phyloP scores from a whole-genome alignment of 768 basidiomycete genomes.

The Boletus rubroflammeus region DNA sequence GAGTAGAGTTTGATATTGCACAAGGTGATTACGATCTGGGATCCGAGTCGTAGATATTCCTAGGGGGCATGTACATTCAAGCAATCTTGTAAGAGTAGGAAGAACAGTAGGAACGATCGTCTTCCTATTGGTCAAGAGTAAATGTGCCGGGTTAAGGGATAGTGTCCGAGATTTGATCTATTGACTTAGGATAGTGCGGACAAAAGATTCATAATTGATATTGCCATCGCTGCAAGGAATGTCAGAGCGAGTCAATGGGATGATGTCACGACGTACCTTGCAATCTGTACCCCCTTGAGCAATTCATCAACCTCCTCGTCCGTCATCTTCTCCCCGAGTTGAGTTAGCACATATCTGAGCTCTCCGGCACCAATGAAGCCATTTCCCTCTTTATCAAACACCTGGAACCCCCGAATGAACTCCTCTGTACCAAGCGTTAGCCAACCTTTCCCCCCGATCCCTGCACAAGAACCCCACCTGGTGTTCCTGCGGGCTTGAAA shows the following conservation, averaged over 20 bases:
- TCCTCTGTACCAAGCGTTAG: slow-evolving; percentile 62
- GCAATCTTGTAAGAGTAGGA: not conserved
- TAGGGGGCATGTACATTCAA: not conserved
- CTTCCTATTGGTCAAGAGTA: not conserved
- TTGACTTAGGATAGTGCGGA: slow-evolving; percentile 90
- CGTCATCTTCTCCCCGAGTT: slow-evolving; percentile 96
- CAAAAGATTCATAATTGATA: slow-evolving; percentile 96
- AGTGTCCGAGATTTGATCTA: slow-evolving; percentile 31
- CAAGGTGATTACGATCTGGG: not conserved
- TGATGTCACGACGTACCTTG: slow-evolving; percentile 57
- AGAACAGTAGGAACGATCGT: not conserved
- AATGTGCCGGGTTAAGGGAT: not conserved
- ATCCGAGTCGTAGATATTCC: not conserved
- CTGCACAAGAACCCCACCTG: slow-evolving; percentile 51
- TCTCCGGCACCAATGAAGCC: slow-evolving; percentile 67
- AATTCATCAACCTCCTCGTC: slow-evolving; percentile 98
- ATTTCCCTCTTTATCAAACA: slow-evolving; percentile 85
- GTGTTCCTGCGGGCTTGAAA: slow-evolving; percentile 95
- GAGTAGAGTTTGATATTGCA: not conserved
- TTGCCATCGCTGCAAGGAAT: slow-evolving; percentile 74
- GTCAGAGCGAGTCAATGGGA: not conserved
- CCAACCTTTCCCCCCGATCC: not conserved
- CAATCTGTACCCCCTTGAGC: slow-evolving; percentile 92
- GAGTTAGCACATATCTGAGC: slow-evolving; percentile 82
- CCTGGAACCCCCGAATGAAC: slow-evolving; percentile 98